Percentiles rank a stretch among this genome's conserved stretches.
Evolutionary conservation across 202 grass and related monocot genomes (phyloP).

Genomic region (Panicum virgatum): DNA sequence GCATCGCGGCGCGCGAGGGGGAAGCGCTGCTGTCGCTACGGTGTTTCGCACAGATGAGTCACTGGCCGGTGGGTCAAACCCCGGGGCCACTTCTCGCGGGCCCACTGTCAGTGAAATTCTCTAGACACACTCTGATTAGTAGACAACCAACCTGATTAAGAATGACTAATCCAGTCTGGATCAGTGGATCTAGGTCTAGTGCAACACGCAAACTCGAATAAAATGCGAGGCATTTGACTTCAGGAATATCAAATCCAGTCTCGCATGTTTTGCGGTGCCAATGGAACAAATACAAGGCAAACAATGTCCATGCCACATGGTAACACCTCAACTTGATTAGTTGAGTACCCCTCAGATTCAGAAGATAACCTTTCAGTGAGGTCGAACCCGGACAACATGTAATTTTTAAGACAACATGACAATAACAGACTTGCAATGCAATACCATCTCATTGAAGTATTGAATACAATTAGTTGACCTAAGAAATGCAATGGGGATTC

Average conservation of each 20-base stretch:
- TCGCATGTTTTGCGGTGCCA: neutral
- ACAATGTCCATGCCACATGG: neutral
- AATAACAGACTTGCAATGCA: neutral
- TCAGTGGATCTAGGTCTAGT: neutral
- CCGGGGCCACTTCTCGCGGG: neutral
- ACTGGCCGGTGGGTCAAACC: neutral
- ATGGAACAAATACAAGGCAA: neutral
- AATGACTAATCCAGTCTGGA: neutral
- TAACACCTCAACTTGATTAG: neutral
- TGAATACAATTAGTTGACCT: neutral
- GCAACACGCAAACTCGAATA: neutral
- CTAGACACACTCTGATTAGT: neutral
- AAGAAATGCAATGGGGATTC: neutral
- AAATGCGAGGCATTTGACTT: neutral
- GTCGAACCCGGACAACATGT: too few relatives aligned
- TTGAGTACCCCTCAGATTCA: too few relatives aligned
- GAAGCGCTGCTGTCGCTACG: neutral
- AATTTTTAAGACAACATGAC: too few relatives aligned
- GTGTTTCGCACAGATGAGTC: too few relatives aligned
- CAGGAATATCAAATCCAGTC: neutral
- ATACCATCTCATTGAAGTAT: neutral
- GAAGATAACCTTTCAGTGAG: too few relatives aligned
- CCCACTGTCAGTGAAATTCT: neutral
- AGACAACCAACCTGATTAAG: neutral
- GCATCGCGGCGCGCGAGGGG: constrained; percentile 1